Conservation (phyloP, 495 filamentous ascomycete genomes). For the Trichoderma erinaceum region DNA sequence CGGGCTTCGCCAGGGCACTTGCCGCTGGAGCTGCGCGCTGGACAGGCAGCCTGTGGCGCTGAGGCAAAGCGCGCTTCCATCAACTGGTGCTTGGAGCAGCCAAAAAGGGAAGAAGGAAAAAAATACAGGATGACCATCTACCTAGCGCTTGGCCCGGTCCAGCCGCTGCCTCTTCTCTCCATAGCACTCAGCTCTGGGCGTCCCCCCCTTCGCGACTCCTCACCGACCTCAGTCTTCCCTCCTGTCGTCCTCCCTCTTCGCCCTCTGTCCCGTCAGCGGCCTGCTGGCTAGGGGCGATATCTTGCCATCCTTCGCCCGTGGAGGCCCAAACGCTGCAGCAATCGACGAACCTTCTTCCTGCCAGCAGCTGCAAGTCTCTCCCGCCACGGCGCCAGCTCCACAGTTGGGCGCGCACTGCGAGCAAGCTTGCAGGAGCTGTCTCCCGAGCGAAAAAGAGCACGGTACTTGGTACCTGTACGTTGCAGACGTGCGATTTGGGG, state of each 20-base stretch:
- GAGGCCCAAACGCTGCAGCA: conserved; percentile 9
- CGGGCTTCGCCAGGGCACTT: background rate
- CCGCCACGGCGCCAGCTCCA: conserved; percentile 12
- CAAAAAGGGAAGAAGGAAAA: too few relatives aligned
- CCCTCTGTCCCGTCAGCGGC: background rate
- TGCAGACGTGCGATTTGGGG: conserved; percentile 1
- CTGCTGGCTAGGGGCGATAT: conserved; percentile 2
- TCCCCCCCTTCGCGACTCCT: background rate
- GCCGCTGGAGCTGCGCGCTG: conserved; percentile 10
- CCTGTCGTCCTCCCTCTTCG: background rate
- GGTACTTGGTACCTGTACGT: background rate
- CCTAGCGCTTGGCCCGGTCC: background rate
- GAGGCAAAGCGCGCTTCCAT: background rate
- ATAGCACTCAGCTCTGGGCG: background rate
- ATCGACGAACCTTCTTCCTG: conserved; percentile 10
- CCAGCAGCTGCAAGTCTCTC: conserved; percentile 10
- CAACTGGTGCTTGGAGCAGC: background rate
- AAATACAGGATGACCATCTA: background rate
- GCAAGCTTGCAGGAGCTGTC: conserved; percentile 12
- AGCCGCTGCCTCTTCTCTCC: background rate
- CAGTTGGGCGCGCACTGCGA: conserved; percentile 13
- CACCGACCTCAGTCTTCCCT: background rate
- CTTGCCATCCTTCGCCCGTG: conserved; percentile 2
- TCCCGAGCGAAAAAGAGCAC: conserved; percentile 1
- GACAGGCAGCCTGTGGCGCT: background rate